These are phyloP conservation scores for Syncephalastrum monosporum DNA, from an alignment of 371 early-diverging fungal species.

Conservation along the genomic window DNA sequence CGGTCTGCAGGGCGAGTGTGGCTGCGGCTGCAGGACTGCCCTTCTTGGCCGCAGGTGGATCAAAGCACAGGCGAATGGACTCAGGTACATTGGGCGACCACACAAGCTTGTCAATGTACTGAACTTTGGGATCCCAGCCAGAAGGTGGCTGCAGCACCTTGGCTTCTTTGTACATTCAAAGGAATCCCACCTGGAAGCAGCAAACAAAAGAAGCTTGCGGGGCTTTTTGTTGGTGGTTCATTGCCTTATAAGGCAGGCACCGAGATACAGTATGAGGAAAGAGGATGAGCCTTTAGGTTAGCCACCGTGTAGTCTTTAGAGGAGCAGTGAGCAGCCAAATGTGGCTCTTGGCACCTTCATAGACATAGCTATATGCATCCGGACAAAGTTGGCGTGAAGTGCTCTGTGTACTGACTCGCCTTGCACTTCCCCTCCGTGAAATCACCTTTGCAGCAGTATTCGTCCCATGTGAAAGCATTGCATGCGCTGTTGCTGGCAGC, in stretches of 20 bases:
- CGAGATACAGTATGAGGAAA: too few species aligned
- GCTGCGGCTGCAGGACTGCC: slow-evolving; percentile 2
- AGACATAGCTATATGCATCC: slow-evolving; percentile 38
- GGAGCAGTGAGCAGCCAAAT: slow-evolving; percentile 25
- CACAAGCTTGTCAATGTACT: slow-evolving; percentile 43
- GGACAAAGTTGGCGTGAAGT: slow-evolving; percentile 20
- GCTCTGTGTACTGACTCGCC: slow-evolving; percentile 10
- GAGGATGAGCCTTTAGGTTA: too few species aligned
- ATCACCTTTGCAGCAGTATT: slow-evolving; percentile 19
- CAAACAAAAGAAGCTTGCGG: not conserved
- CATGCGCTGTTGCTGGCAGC: slow-evolving; percentile 22
- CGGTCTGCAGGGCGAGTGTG: slow-evolving; percentile 14
- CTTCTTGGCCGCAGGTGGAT: slow-evolving; percentile 21
- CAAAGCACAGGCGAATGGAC: slow-evolving; percentile 28
- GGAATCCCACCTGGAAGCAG: not conserved
- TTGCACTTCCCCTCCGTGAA: slow-evolving; percentile 13
- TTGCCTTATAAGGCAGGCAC: too few species aligned
- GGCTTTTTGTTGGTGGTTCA: too few species aligned
- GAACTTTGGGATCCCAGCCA: slow-evolving; percentile 46
- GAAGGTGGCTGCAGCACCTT: slow-evolving; percentile 35
- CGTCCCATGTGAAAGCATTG: slow-evolving; percentile 12
- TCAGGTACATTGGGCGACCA: slow-evolving; percentile 42
- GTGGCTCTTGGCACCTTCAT: slow-evolving; percentile 31
- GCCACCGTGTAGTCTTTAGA: slow-evolving; percentile 23
- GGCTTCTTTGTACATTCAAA: slow-evolving; percentile 25